Base-by-base conservation (phyloP, 257 asterid genomes). In the Avicennia marina region DNA sequence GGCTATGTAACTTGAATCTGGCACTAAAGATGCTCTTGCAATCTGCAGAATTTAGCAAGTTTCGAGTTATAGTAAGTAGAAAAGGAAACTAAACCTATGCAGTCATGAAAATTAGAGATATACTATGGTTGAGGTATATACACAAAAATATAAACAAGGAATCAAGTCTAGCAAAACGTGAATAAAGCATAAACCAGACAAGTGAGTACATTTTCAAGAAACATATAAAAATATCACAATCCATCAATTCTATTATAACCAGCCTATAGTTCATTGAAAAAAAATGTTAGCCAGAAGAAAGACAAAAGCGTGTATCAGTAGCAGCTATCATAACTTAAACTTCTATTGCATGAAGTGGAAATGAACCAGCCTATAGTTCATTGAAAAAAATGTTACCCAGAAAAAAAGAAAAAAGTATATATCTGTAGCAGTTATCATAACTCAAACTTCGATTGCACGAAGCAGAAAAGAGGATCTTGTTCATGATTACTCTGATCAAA, bases 1-100 rank as follows among this genome's bases (percentile, higher is more conserved):
- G 58, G 98, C 97, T 64, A 91, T 91, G 63, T 91, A 83, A 68
- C 98, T 91, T 27, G 95, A 81, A 74, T 88, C 90, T 11, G 98
- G 90, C 45, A 68, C 73, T 67, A 83, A 82, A 69, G 97, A 88
- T 56, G 95, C 96, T 78, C 86, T 82, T 31, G 98, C 70, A 56
- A 91, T 91, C 98, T 91, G 83, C 80, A 75, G 59, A 60, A 64
- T 42, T 50, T 43, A 54, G 45, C n/a, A 39, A 29, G 13, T 36
- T 57, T 59, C 4, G 31, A 43, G 57, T 49, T 54, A 53, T 43
- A 67, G 53, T 36, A 20, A 61, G 40, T 20, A 21, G 12, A n/a
- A 8, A 43, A 36, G n/a, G 27, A 53, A 53, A 54, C 10, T 11
- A 31, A 31, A 38, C n/a, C n/a, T 25, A 27, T 27, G 26, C 32